Conservation (phyloP, 768 basidiomycete species). For the Termitomyces sp. region DNA sequence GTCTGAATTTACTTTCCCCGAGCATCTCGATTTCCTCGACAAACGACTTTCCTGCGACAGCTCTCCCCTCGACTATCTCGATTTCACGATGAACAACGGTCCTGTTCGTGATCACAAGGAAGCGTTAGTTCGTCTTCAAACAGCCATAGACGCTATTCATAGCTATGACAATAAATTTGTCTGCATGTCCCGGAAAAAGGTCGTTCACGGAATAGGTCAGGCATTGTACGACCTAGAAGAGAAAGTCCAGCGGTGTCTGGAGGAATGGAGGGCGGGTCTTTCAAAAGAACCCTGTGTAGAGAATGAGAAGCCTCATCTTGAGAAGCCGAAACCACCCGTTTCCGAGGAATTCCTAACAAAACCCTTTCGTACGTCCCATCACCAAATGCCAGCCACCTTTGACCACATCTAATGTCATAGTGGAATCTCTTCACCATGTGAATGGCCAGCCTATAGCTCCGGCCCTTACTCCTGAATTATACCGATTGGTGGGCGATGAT, state of each 20-base stretch:
- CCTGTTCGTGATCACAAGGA: slow-evolving; percentile 5
- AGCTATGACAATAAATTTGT: background rate
- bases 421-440: background rate
- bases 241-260: background rate
- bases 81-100: background rate
- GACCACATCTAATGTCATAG: background rate
- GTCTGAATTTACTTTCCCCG: background rate
- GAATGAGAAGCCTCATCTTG: background rate
- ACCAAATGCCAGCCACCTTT: background rate
- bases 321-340: background rate
- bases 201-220: background rate
- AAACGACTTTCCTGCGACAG: background rate
- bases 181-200: background rate
- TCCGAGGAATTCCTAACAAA: background rate
- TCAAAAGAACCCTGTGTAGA: background rate
- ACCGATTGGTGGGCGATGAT: slow-evolving; percentile 2
- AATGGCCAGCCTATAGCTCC: background rate
- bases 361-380: background rate
- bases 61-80: slow-evolving; percentile 2
- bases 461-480: background rate
- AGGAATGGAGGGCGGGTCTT: background rate
- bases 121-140: slow-evolving; percentile 1
- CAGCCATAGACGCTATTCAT: background rate
- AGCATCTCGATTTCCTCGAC: slow-evolving; percentile 1
- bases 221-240: slow-evolving; percentile 1